phyloP scores from a whole-genome alignment of 2,329 filamentous ascomycete species.

The Fusarium sp. region DNA sequence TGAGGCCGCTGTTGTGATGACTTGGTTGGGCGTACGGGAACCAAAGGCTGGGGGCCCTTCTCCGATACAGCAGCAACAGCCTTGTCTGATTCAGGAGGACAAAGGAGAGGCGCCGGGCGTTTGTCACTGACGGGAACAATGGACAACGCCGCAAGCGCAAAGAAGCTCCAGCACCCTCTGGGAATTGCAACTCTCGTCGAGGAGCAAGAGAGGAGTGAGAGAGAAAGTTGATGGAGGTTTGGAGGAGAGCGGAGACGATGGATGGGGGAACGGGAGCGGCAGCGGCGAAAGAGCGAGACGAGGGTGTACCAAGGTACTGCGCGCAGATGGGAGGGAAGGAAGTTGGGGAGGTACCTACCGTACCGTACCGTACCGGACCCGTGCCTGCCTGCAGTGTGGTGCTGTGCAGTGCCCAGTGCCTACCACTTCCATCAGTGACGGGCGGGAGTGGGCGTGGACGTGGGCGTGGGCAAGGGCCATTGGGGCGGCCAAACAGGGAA shows the following conservation, averaged over 20 bases:
- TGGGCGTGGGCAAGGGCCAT: constrained; percentile 4
- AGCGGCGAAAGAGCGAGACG: constrained; percentile 43
- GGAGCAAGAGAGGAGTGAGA: constrained; percentile 43
- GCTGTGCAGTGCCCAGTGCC: background rate
- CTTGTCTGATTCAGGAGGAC: constrained; percentile 33
- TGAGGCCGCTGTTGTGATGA: constrained; percentile 44
- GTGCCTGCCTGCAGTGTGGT: constrained; percentile 3
- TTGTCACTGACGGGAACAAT: constrained; percentile 37
- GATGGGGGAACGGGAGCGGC: constrained; percentile 47
- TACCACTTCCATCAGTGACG: constrained; percentile 32
- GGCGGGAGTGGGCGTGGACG: constrained; percentile 40
- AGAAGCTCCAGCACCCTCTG: constrained; percentile 36
- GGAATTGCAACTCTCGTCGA: constrained; percentile 47
- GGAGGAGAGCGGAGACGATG: constrained; percentile 47
- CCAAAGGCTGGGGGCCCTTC: constrained; percentile 32
- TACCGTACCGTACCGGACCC: background rate
- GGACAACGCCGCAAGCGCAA: constrained; percentile 36
- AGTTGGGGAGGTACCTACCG: constrained; percentile 20
- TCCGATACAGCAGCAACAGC: constrained; percentile 24
- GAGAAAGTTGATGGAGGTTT: constrained; percentile 47
- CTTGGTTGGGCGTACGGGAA: constrained; percentile 31
- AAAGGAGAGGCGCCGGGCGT: constrained; percentile 23
- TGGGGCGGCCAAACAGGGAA: constrained; percentile 45
- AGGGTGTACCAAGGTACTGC: constrained; percentile 43
- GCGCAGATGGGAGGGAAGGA: constrained; percentile 23